These are phyloP conservation scores for Penicillium bovifimosum DNA, from an alignment of 495 filamentous ascomycete genomes.

Conservation along the genomic window DNA sequence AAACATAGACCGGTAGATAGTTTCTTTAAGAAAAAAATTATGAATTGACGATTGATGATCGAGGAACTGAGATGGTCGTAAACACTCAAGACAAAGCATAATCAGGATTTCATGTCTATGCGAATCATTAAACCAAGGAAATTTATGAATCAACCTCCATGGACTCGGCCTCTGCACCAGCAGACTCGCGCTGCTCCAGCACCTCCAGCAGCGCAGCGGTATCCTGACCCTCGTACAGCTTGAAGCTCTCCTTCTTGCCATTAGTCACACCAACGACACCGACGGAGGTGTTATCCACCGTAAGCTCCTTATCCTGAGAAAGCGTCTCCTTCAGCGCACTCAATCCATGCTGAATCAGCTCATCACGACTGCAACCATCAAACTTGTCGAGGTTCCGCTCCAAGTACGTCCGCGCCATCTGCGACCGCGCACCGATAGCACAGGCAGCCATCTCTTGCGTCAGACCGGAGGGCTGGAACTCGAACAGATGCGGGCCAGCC, in stretches of 20 bases:
- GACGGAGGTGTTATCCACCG: slow-evolving; percentile 90
- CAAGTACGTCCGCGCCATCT: slow-evolving; percentile 95
- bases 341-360: slow-evolving; percentile 85
- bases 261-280: slow-evolving; percentile 66
- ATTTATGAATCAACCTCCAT: slow-evolving; percentile 82
- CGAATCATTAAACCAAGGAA: slow-evolving; percentile 22
- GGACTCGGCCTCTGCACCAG: slow-evolving; percentile 56
- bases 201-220: slow-evolving; percentile 61
- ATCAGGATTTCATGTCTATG: slow-evolving; percentile 38
- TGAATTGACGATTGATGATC: slow-evolving; percentile 7
- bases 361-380: slow-evolving; percentile 63
- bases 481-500: slow-evolving; percentile 88
- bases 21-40: slow-evolving; percentile 3
- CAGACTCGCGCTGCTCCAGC: slow-evolving; percentile 66
- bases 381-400: slow-evolving; percentile 88
- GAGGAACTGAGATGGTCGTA: slow-evolving; percentile 5
- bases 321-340: slow-evolving; percentile 90
- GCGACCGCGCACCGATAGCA: slow-evolving; percentile 89
- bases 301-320: slow-evolving; percentile 94
- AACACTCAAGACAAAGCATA: slow-evolving; percentile 15
- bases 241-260: slow-evolving; percentile 69
- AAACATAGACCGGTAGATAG: neutral
- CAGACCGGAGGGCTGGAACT: slow-evolving; percentile 95
- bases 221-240: slow-evolving; percentile 84
- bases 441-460: slow-evolving; percentile 95